Evolutionary conservation across 768 basidiomycete species (phyloP), one percentile per base, ranked within the genome.

Genomic region (Tulasnella sp.): DNA sequence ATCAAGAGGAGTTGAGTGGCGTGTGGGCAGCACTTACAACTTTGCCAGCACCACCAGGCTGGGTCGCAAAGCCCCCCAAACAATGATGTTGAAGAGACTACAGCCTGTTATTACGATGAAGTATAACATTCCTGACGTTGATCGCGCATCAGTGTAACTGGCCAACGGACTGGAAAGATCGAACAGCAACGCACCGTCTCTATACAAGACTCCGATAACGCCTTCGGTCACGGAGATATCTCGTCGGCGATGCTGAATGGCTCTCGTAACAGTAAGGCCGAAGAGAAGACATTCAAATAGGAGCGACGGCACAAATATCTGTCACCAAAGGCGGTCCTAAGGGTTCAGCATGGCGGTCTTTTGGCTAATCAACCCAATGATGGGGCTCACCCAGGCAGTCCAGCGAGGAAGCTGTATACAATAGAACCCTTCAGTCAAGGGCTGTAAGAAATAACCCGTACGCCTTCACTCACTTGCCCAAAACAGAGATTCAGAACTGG

Each of bases 81-180:
- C 42, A 27, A 56, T 27, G 9, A 56, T 48, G 43, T 56, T 56
- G 43, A 56, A 56, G 30, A 55, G 25, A 24, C 57, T 31, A 30
- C 49, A 49, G 19, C 11, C 9, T 11, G 57, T 24, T 7, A 59
- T 59, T 21, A 49, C 46, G 5, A 31, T 21, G 48, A 59, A 59
- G 48, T 59, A 59, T 31, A 59, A 50, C 29, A 59, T 30, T n/a
- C 57, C 57, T 59, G 41, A 7, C 46, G n/a, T n/a, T n/a, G n/a
- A n/a, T n/a, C n/a, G n/a, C n/a, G n/a, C n/a, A n/a, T n/a, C n/a
- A n/a, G n/a, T n/a, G n/a, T n/a, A n/a, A n/a, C n/a, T n/a, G n/a
- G n/a, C n/a, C n/a, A n/a, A n/a, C n/a, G n/a, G n/a, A n/a, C n/a
- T n/a, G n/a, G n/a, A n/a, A n/a, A n/a, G n/a, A n/a, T n/a, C n/a